Evolutionary conservation across 2,329 filamentous ascomycete species (phyloP), one percentile per base, ranked within the genome.

Genomic region (Paracoccidioides brasiliensis): DNA sequence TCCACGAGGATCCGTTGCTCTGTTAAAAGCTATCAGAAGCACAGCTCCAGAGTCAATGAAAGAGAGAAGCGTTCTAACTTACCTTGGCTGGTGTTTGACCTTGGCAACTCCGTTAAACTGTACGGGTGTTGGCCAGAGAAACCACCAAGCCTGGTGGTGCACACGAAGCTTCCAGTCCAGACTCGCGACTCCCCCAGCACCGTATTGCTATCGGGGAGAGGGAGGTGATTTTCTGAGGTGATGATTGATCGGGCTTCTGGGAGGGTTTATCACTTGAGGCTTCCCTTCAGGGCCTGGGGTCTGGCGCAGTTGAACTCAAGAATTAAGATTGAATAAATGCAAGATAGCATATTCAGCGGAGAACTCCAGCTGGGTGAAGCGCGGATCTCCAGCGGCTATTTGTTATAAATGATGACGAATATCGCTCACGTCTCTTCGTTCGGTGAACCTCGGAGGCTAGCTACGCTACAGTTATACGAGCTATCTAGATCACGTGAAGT

Each of bases 171-270:
- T 51, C 14, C 37, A 30, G n/a, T 51, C n/a, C 48, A 33, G n/a
- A 37, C 48, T 51, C 32, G 14, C n/a, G n/a, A n/a, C n/a, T n/a
- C n/a, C 37, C n/a, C 22, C 48, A 51, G 48, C n/a, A 15, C 32
- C 5, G 12, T 28, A 51, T 51, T 32, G 48, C 48, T 38, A 4
- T 37, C 48, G 12, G 48, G 15, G 37, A 32, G 48, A 32, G 48
- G 37, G 48, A 37, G 48, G 12, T 40, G 48, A 51, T 38, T 51
- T 51, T 37, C 48, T 51, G 48, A 51, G 48, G 32, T 51, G 48
- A 51, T 32, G 37, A 51, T 51, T 15, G 48, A 37, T 51, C 32
- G 32, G n/a, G 4, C 37, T 51, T 51, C 37, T 51, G 48, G 12
- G 37, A 35, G 7, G 48, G 4, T 51, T 32, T 51, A 51, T 51